Evolutionary conservation across 257 asterid genomes (phyloP).

Genomic region (Apocynum venetum): DNA sequence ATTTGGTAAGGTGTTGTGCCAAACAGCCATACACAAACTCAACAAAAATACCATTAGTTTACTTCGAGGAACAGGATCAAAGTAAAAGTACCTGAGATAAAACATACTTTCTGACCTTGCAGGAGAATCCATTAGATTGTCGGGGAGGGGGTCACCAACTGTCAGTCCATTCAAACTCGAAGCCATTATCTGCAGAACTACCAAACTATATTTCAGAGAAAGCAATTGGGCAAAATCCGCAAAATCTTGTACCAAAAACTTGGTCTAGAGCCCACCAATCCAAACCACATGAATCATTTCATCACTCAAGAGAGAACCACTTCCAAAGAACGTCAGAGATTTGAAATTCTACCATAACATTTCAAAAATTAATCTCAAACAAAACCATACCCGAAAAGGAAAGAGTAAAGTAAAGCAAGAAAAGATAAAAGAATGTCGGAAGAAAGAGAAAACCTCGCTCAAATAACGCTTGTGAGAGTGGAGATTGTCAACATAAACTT

Average conservation of each 20-base stretch:
- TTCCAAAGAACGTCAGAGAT: background rate
- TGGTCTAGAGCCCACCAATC: background rate
- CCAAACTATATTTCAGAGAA: background rate
- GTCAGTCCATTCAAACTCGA: slow-evolving; percentile 94
- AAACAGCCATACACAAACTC: background rate
- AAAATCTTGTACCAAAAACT: background rate
- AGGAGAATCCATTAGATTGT: slow-evolving; percentile 76
- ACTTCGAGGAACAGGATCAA: background rate
- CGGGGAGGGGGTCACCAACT: slow-evolving; percentile 69
- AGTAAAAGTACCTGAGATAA: slow-evolving; percentile 43
- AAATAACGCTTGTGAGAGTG: slow-evolving; percentile 94
- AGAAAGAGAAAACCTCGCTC: slow-evolving; percentile 58
- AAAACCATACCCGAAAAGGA: background rate
- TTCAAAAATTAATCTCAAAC: background rate
- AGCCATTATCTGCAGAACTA: slow-evolving; percentile 81
- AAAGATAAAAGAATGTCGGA: background rate
- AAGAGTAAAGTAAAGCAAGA: background rate
- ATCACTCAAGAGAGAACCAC: background rate
- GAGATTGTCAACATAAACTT: slow-evolving; percentile 86
- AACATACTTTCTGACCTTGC: slow-evolving; percentile 61
- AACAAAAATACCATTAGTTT: background rate
- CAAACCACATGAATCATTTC: background rate
- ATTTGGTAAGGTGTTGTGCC: background rate
- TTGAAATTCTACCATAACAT: background rate
- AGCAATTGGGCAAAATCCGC: background rate